Percentiles rank a stretch among this genome's conserved stretches.
phyloP scores from a whole-genome alignment of 140 eudicot genomes.

The Cichorium intybus region DNA sequence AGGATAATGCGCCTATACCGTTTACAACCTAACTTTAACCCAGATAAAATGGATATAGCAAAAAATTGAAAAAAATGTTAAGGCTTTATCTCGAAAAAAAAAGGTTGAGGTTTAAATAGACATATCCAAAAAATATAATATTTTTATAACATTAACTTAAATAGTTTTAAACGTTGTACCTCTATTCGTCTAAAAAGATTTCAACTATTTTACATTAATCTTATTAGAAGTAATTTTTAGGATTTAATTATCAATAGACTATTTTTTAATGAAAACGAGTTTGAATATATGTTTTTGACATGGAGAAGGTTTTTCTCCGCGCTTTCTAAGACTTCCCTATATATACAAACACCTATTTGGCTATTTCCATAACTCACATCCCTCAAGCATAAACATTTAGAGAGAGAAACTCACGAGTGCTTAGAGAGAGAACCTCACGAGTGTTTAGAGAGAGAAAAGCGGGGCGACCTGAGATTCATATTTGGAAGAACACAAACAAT shows the following conservation, averaged over 20 bases:
- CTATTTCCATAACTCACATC: conserved; percentile 13
- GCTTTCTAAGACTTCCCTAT: conserved; percentile 19
- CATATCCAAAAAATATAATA: too few relatives aligned
- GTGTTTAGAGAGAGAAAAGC: conserved; percentile 11
- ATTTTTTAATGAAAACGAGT: neutral
- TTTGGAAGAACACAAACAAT: conserved; percentile 31
- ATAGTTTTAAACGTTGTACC: too few relatives aligned
- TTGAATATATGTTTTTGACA: neutral
- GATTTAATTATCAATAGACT: neutral
- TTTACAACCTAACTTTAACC: too few relatives aligned
- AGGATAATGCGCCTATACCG: too few relatives aligned
- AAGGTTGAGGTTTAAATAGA: too few relatives aligned
- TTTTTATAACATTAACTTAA: too few relatives aligned
- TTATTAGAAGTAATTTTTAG: neutral
- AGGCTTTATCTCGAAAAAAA: too few relatives aligned
- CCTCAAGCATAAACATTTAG: neutral
- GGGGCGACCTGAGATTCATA: conserved; percentile 41
- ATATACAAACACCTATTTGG: conserved; percentile 9
- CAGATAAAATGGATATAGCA: too few relatives aligned
- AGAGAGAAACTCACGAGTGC: conserved; percentile 1
- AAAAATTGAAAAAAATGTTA: too few relatives aligned
- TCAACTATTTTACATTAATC: neutral
- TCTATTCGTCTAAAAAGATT: too few relatives aligned
- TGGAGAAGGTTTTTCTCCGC: conserved; percentile 4
- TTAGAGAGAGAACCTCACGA: neutral